These are phyloP conservation scores for Boletellus dicymbophilus DNA, from an alignment of 1,284 basidiomycete species.

Conservation along the genomic window DNA sequence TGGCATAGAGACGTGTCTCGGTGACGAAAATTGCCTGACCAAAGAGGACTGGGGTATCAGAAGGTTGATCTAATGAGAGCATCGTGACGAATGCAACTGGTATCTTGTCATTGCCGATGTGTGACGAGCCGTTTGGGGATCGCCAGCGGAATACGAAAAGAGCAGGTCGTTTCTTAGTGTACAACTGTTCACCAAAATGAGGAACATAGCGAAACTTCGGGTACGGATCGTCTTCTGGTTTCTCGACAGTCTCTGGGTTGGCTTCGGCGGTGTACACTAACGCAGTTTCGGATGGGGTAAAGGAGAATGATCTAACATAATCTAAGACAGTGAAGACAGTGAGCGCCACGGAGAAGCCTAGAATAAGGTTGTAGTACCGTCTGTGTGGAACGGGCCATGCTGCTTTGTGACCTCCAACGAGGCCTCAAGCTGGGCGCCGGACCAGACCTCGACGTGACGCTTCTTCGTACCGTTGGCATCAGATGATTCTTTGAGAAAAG, in stretches of 20 bases:
- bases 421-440: slow-evolving; percentile 40
- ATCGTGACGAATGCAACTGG: slow-evolving; percentile 9
- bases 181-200: slow-evolving; percentile 55
- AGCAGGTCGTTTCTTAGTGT: slow-evolving; percentile 48
- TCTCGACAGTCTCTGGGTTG: slow-evolving; percentile 36
- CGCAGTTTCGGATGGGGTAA: slow-evolving; percentile 51
- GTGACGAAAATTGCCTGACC: slow-evolving; percentile 58
- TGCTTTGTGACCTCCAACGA: slow-evolving; percentile 57
- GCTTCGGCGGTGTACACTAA: slow-evolving; percentile 61
- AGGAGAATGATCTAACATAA: slow-evolving; percentile 47
- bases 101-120: neutral
- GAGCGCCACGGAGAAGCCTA: neutral
- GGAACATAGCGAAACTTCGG: slow-evolving; percentile 54
- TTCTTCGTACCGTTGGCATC: slow-evolving; percentile 37
- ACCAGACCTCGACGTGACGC: slow-evolving; percentile 67
- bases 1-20: slow-evolving; percentile 50
- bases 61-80: slow-evolving; percentile 18
- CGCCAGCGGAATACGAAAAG: slow-evolving; percentile 52
- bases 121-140: neutral
- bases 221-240: slow-evolving; percentile 37
- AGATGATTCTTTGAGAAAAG: slow-evolving; percentile 46
- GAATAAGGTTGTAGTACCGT: slow-evolving; percentile 43
- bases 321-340: slow-evolving; percentile 35
- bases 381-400: slow-evolving; percentile 63
- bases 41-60: slow-evolving; percentile 36